Evolutionary conservation across 768 basidiomycete genomes (phyloP).

Genomic region (Pulveroboletus frians): DNA sequence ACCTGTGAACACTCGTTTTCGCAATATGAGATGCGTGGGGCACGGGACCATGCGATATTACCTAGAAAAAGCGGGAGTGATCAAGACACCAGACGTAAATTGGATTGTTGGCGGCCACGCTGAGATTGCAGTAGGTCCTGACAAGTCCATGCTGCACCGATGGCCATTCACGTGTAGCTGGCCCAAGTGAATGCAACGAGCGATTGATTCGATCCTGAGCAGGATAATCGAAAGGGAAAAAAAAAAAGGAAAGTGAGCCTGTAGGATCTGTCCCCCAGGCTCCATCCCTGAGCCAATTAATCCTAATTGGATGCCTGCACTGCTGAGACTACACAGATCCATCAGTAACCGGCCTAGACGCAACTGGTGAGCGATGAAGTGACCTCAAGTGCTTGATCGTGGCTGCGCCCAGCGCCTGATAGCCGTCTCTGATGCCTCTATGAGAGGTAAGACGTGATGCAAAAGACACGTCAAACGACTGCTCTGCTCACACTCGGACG

Average conservation of each 20-base stretch:
- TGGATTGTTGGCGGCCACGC: conserved; percentile 19
- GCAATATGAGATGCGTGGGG: conserved; percentile 12
- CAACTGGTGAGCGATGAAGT: conserved; percentile 1
- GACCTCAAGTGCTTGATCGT: background rate
- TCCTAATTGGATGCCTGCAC: conserved; percentile 10
- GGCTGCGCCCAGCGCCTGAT: background rate
- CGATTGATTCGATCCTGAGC: background rate
- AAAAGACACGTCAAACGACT: too few species aligned
- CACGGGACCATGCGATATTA: conserved; percentile 3
- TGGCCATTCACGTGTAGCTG: conserved; percentile 3
- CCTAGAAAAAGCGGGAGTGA: conserved; percentile 11
- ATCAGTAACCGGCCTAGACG: background rate
- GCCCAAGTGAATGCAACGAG: background rate
- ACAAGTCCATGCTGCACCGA: background rate
- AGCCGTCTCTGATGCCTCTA: background rate
- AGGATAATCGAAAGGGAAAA: background rate
- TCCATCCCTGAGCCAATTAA: conserved; percentile 3
- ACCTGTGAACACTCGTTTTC: conserved; percentile 3
- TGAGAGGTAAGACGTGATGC: too few species aligned
- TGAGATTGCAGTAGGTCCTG: background rate
- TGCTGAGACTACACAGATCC: background rate
- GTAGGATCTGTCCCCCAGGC: background rate
- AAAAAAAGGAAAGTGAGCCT: background rate
- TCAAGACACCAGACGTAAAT: conserved; percentile 23
- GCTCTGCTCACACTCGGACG: too few species aligned